phyloP scores from a whole-genome alignment of 768 basidiomycete species.

The Russula compacta region DNA sequence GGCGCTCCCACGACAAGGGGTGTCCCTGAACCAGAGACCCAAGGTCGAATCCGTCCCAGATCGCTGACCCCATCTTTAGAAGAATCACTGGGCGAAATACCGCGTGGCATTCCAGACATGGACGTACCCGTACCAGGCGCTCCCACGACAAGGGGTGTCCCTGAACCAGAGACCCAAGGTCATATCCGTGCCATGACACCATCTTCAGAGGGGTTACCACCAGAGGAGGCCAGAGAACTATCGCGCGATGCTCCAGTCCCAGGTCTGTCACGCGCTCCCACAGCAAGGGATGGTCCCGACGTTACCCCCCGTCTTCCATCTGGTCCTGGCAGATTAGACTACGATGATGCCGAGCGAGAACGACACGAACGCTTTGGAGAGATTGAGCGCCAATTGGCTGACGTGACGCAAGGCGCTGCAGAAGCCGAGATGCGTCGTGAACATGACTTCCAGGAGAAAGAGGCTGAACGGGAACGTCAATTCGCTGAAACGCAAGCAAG shows the following conservation, averaged over 20 bases:
- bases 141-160: not conserved
- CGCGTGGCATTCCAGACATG: not conserved
- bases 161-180: not conserved
- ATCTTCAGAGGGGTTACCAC: not conserved
- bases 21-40: conserved; percentile 2
- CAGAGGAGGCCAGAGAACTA: not conserved
- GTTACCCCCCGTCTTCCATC: conserved; percentile 9
- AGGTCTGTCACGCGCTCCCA: not conserved
- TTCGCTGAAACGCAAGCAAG: conserved; percentile 49
- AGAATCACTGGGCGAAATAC: not conserved
- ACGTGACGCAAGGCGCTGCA: conserved; percentile 40
- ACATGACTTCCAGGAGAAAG: conserved; percentile 50
- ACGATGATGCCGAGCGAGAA: conserved; percentile 38
- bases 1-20: too few species aligned
- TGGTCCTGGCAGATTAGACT: conserved; percentile 25
- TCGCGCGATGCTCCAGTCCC: not conserved
- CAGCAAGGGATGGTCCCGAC: not conserved
- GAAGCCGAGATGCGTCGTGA: conserved; percentile 60
- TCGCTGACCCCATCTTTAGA: not conserved
- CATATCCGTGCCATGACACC: not conserved
- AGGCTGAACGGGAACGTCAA: conserved; percentile 53
- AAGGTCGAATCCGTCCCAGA: not conserved
- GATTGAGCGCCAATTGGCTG: conserved; percentile 41
- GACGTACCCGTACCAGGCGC: not conserved
- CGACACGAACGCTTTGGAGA: conserved; percentile 50